phyloP scores from a whole-genome alignment of 1,284 basidiomycete genomes.

The Ceratorhiza oryzae-sativae region DNA sequence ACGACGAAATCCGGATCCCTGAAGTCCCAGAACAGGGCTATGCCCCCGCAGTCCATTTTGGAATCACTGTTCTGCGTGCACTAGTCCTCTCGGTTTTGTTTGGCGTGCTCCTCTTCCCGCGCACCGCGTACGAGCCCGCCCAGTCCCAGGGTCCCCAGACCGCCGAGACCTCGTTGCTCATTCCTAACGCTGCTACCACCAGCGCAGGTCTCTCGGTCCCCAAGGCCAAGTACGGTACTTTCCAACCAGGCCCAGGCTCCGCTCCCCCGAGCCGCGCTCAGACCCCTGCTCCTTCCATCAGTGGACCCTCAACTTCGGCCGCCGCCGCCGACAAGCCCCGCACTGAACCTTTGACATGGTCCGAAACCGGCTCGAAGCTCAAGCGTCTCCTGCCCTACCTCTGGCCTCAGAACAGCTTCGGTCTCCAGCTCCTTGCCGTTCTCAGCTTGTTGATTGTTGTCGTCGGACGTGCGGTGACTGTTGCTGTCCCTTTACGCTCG shows the following conservation, averaged over 20 bases:
- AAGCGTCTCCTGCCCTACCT: slow-evolving; percentile 76
- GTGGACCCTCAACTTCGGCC: slow-evolving; percentile 28
- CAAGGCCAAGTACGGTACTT: slow-evolving; percentile 40
- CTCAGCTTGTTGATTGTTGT: slow-evolving; percentile 73
- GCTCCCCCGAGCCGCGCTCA: slow-evolving; percentile 65
- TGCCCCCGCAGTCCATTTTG: slow-evolving; percentile 63
- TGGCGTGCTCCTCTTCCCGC: slow-evolving; percentile 64
- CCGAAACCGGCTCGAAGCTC: slow-evolving; percentile 65
- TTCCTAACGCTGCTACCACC: slow-evolving; percentile 49
- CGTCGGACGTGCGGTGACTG: slow-evolving; percentile 77
- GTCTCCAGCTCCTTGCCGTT: slow-evolving; percentile 74
- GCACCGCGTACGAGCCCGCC: slow-evolving; percentile 64
- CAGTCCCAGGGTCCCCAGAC: slow-evolving; percentile 54
- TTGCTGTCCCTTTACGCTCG: slow-evolving; percentile 77
- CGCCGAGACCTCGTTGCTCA: slow-evolving; percentile 56
- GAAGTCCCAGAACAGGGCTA: slow-evolving; percentile 52
- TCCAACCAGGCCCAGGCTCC: slow-evolving; percentile 47
- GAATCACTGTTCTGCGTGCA: slow-evolving; percentile 69
- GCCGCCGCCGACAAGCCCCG: slow-evolving; percentile 36
- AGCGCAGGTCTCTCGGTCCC: slow-evolving; percentile 37
- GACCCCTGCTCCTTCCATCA: slow-evolving; percentile 62
- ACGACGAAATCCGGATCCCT: slow-evolving; percentile 41
- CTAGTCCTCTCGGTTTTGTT: slow-evolving; percentile 67
- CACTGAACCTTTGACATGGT: slow-evolving; percentile 61
- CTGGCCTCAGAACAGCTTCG: slow-evolving; percentile 74